Conservation (phyloP, 345 rosid genomes). For the Citrus mangshanensis region DNA sequence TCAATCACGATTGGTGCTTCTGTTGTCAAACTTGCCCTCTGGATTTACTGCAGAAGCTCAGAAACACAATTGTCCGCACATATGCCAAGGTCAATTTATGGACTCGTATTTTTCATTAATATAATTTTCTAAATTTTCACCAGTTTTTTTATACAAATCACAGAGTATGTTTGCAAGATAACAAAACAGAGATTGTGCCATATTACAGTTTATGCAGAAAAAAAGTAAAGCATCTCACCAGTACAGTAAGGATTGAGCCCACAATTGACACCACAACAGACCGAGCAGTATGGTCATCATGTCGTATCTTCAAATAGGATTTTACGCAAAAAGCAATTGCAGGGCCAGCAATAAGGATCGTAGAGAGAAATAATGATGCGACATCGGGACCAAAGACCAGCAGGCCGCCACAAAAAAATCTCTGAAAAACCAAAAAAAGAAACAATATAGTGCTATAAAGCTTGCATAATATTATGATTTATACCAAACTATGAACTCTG, state of each 20-base stretch:
- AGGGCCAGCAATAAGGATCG: slow-evolving; percentile 64
- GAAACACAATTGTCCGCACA: no score
- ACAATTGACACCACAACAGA: slow-evolving; percentile 43
- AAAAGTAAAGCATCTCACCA: slow-evolving; percentile 42
- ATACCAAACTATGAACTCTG: neutral
- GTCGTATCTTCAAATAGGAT: slow-evolving; percentile 47
- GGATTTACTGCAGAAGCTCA: no score
- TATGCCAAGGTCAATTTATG: no score
- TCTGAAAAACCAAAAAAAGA: slow-evolving; percentile 39
- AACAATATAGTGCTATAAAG: slow-evolving; percentile 7
- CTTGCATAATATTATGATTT: neutral
- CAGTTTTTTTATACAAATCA: no score
- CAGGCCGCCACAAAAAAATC: slow-evolving; percentile 82
- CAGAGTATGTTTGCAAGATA: neutral
- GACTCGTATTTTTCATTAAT: no score
- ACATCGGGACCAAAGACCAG: slow-evolving; percentile 89
- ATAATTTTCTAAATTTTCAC: no score
- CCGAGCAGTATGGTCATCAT: slow-evolving; percentile 23
- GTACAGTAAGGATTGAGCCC: slow-evolving; percentile 44
- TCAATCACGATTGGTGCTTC: no score
- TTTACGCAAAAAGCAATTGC: slow-evolving; percentile 60
- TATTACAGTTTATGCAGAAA: neutral
- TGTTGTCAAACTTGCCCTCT: no score
- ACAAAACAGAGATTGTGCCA: neutral
- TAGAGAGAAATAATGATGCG: slow-evolving; percentile 65